Percentiles rank a stretch among this genome's conserved stretches.
These are phyloP conservation scores for Fusarium miscanthi DNA, from an alignment of 2,329 filamentous ascomycete genomes.

Conservation along the genomic window DNA sequence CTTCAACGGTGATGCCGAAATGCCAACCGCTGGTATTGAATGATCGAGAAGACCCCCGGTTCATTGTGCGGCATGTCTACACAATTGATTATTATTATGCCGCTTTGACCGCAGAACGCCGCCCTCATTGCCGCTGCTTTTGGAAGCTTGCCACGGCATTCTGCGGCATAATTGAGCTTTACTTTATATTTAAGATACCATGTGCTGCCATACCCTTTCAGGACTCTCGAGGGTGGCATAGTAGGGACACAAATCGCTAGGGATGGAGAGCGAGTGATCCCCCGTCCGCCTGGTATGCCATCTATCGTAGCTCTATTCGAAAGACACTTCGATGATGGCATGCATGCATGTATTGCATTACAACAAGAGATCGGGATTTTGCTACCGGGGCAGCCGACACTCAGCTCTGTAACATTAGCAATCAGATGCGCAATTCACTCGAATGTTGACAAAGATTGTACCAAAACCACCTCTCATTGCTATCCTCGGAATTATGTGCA, in stretches of 20 bases:
- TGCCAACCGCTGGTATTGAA: not conserved
- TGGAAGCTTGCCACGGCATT: slow-evolving; percentile 1
- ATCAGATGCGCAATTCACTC: not conserved
- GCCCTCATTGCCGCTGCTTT: slow-evolving; percentile 12
- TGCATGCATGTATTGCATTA: not conserved
- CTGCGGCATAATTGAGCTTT: slow-evolving; percentile 25
- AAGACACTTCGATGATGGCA: not conserved
- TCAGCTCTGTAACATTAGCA: slow-evolving; percentile 2
- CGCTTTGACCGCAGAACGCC: slow-evolving; percentile 25
- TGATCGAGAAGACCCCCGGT: slow-evolving; percentile 4
- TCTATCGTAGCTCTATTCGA: not conserved
- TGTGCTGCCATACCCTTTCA: not conserved
- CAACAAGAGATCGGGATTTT: not conserved
- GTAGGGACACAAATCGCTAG: slow-evolving; percentile 12
- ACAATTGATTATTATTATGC: not conserved
- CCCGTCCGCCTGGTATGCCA: not conserved
- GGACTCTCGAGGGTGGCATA: slow-evolving; percentile 10
- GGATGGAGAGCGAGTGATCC: not conserved
- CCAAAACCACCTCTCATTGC: not conserved
- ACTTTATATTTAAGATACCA: slow-evolving; percentile 10
- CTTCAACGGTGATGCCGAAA: slow-evolving; percentile 20
- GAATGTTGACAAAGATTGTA: not conserved
- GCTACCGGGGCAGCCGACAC: not conserved
- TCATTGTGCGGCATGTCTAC: slow-evolving; percentile 1
- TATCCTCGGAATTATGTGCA: not conserved